Percentiles rank a stretch among this genome's conserved stretches.
Evolutionary conservation across 2,329 filamentous ascomycete genomes (phyloP).

Genomic region (Xylaria multiplex): DNA sequence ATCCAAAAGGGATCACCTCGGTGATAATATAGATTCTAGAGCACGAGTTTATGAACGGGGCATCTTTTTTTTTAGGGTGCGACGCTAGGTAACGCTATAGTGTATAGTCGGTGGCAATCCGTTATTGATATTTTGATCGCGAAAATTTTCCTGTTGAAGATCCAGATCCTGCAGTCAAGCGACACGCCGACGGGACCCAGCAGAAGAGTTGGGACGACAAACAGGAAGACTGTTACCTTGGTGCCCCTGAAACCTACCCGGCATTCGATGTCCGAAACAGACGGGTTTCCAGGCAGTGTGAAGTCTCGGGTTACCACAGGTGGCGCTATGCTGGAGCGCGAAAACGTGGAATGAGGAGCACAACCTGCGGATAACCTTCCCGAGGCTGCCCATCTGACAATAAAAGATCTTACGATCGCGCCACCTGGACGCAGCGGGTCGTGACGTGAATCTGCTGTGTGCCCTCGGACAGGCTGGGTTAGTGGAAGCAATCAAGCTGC

Average conservation of each 20-base stretch:
- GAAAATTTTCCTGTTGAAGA: conserved; percentile 44
- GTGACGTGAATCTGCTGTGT: conserved; percentile 28
- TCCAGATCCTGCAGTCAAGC: conserved; percentile 44
- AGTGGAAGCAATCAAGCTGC: conserved; percentile 28
- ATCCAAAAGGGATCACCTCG: conserved; percentile 1
- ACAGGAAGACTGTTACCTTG: conserved; percentile 21
- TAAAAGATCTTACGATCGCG: conserved; percentile 35
- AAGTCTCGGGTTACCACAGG: conserved; percentile 33
- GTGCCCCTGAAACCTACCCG: conserved; percentile 26
- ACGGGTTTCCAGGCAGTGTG: conserved; percentile 22
- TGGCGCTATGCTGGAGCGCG: conserved; percentile 25
- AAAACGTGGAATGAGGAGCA: conserved; percentile 36
- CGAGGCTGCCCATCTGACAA: conserved; percentile 9
- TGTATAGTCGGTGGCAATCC: conserved; percentile 30
- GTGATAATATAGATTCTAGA: conserved; percentile 11
- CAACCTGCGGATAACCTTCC: conserved; percentile 25
- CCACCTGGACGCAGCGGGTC: conserved; percentile 16
- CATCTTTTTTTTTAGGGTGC: background rate
- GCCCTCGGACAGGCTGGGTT: conserved; percentile 19
- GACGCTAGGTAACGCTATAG: conserved; percentile 11
- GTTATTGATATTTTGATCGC: conserved; percentile 33
- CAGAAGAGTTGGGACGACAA: conserved; percentile 32
- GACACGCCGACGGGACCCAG: conserved; percentile 39
- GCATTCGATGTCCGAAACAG: conserved; percentile 35
- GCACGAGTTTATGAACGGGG: conserved; percentile 4